Evolutionary conservation across 1,139 yeast genomes (phyloP).

Genomic region (Lodderomyces margitis): DNA sequence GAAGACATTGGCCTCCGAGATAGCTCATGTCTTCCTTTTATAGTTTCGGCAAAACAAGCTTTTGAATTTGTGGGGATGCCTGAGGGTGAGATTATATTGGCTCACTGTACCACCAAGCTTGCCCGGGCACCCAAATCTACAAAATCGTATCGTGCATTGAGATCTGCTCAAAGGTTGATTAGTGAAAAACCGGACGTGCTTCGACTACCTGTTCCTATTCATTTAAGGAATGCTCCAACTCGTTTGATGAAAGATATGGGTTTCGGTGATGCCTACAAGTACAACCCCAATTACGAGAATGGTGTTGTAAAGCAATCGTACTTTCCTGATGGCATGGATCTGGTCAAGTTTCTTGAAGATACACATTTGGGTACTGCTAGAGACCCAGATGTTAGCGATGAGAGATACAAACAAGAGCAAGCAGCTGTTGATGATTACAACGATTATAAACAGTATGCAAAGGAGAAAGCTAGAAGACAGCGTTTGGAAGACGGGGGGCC

Average conservation of each 20-base stretch:
- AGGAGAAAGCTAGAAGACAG: slow-evolving; percentile 5
- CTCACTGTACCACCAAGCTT: slow-evolving; percentile 86
- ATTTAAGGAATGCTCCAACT: slow-evolving; percentile 92
- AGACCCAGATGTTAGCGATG: slow-evolving; percentile 27
- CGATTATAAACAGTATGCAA: slow-evolving; percentile 22
- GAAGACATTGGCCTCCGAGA: slow-evolving; percentile 88
- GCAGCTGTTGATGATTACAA: slow-evolving; percentile 27
- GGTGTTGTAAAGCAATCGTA: slow-evolving; percentile 75
- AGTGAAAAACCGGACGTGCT: slow-evolving; percentile 62
- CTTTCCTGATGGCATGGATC: slow-evolving; percentile 52
- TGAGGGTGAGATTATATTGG: slow-evolving; percentile 86
- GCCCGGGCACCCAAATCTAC: slow-evolving; percentile 87
- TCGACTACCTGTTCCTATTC: slow-evolving; percentile 68
- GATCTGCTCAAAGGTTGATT: slow-evolving; percentile 58
- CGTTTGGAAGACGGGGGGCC: not conserved
- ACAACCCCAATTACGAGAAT: slow-evolving; percentile 73
- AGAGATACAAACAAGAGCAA: slow-evolving; percentile 22
- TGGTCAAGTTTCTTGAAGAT: slow-evolving; percentile 35
- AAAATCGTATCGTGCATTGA: slow-evolving; percentile 76
- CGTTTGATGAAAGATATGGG: slow-evolving; percentile 84
- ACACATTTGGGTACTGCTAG: slow-evolving; percentile 31
- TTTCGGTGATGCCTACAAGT: slow-evolving; percentile 79
- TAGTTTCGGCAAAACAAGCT: slow-evolving; percentile 81
- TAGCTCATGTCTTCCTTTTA: slow-evolving; percentile 81
- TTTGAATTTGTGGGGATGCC: slow-evolving; percentile 95